These are phyloP conservation scores for Citrullus mucosospermus DNA, from an alignment of 306 rosid species.

Conservation along the genomic window DNA sequence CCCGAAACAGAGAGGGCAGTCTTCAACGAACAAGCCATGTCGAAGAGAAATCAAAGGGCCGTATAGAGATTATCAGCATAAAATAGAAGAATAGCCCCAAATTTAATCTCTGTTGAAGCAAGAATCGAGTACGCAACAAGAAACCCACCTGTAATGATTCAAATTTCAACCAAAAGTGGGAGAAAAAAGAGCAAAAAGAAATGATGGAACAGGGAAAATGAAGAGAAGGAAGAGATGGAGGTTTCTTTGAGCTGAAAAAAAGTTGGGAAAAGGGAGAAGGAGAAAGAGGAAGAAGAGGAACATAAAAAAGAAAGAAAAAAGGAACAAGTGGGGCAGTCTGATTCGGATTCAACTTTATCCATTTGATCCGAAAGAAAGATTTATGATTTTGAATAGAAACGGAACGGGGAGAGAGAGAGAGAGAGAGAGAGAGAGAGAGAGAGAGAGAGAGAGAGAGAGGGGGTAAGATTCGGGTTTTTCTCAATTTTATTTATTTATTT, in stretches of 20 bases:
- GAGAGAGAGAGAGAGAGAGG: not conserved
- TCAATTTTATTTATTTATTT: too few relatives aligned
- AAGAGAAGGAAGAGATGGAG: not conserved
- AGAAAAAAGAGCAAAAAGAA: not conserved
- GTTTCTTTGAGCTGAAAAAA: not conserved
- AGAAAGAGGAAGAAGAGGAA: not conserved
- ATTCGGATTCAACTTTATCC: slow-evolving; percentile 5
- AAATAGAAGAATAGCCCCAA: slow-evolving; percentile 6
- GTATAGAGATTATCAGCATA: not conserved
- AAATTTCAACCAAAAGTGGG: not conserved
- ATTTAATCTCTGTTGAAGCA: not conserved
- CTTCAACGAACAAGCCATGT: slow-evolving; percentile 33
- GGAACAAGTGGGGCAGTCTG: not conserved
- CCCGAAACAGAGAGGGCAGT: slow-evolving; percentile 26
- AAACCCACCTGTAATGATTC: not conserved
- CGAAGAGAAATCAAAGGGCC: not conserved
- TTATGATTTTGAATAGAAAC: not conserved
- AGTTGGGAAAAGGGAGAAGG: not conserved
- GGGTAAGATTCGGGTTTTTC: not conserved
- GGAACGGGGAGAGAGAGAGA: not conserved
- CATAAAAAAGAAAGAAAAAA: not conserved
- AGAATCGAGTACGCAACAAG: not conserved
- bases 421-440: not conserved
- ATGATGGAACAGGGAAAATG: not conserved
- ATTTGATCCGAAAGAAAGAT: not conserved